These are phyloP conservation scores for Camellia oleifera DNA, from an alignment of 179 eudicot species.

Conservation along the genomic window DNA sequence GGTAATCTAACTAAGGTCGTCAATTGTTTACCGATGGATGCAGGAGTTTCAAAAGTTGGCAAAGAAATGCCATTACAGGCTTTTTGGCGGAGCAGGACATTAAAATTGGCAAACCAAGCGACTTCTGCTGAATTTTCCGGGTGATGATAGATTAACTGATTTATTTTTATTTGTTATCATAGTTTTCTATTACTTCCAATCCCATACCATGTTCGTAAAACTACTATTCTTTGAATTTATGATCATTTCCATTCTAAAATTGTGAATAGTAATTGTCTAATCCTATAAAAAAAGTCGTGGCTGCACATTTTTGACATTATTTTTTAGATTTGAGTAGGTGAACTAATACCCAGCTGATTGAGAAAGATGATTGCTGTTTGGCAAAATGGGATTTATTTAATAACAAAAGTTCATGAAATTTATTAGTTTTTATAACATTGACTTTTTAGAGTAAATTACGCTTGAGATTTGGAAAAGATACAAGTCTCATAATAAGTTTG, in stretches of 20 bases:
- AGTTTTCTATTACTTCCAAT: neutral
- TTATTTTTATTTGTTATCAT: neutral
- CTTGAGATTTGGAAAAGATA: no score
- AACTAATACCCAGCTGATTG: neutral
- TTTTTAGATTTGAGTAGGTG: neutral
- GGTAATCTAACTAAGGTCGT: no score
- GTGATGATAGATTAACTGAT: neutral
- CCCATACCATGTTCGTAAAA: no score
- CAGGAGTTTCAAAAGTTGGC: slow-evolving; percentile 93
- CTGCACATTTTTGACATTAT: neutral
- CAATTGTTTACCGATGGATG: slow-evolving; percentile 9
- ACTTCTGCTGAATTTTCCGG: slow-evolving; percentile 33
- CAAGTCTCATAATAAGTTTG: no score
- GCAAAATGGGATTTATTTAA: no score
- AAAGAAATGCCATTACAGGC: slow-evolving; percentile 51
- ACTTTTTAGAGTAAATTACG: no score
- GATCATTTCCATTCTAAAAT: neutral
- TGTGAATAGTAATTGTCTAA: neutral
- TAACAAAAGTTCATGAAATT: no score
- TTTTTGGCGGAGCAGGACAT: slow-evolving; percentile 53
- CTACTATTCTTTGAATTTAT: neutral
- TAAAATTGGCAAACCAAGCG: slow-evolving; percentile 60
- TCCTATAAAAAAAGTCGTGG: neutral
- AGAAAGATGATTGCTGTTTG: no score
- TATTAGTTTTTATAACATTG: no score